Conservation (phyloP, 169 alveolate species). For the Plasmodium fragile region DNA sequence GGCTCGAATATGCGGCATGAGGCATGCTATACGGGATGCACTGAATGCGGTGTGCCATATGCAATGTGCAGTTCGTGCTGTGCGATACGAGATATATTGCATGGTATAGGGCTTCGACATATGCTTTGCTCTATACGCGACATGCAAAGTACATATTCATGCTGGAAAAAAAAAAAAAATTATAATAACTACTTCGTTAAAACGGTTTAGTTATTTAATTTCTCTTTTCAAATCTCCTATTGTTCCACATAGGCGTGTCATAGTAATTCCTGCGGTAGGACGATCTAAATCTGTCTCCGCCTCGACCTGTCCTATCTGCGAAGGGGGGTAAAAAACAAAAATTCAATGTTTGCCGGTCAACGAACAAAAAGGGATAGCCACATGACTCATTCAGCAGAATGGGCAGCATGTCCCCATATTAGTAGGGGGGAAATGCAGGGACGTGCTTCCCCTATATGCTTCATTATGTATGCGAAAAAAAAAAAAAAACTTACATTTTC, state of each 20-base stretch:
- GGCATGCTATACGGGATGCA: not conserved
- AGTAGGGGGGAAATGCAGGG: not conserved
- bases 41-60: not conserved
- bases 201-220: conserved; percentile 7
- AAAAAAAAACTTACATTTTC: conserved; percentile 36
- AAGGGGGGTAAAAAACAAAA: not conserved
- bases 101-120: too few species aligned
- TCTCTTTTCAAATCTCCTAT: conserved; percentile 69
- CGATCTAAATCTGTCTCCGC: conserved; percentile 32
- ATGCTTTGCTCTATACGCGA: too few species aligned
- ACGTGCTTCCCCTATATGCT: not conserved
- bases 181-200: not conserved
- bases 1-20: not conserved
- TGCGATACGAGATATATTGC: too few species aligned
- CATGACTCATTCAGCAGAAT: not conserved
- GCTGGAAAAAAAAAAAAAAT: not conserved
- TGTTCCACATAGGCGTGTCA: conserved; percentile 72
- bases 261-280: conserved; percentile 47
- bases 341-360: not conserved
- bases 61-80: not conserved
- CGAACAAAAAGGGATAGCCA: not conserved
- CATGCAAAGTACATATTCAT: too few species aligned
- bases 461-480: not conserved
- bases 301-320: conserved; percentile 67
- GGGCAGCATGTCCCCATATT: not conserved